A percentile compares a stretch with the other conserved stretches of the same genome.
phyloP scores from a whole-genome alignment of 768 basidiomycete species.

The Psilocybe cyanescens region DNA sequence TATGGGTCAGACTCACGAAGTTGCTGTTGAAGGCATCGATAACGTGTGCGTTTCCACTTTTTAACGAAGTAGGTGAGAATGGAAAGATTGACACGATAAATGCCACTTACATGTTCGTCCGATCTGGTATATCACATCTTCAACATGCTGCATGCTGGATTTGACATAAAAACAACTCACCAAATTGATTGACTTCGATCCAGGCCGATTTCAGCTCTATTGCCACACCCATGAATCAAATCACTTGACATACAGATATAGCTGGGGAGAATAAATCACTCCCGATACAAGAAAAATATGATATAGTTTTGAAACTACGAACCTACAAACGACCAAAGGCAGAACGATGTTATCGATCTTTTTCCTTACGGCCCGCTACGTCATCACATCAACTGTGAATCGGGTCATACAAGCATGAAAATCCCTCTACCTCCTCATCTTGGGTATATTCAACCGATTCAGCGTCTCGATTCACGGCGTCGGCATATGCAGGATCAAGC shows the following conservation, averaged over 20 bases:
- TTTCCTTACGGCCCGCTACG: slow-evolving; percentile 43
- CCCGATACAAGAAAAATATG: not conserved
- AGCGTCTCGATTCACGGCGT: slow-evolving; percentile 56
- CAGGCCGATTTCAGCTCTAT: not conserved
- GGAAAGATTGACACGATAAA: not conserved
- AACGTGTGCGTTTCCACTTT: slow-evolving; percentile 60
- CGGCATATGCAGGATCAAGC: slow-evolving; percentile 47
- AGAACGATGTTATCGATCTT: slow-evolving; percentile 59
- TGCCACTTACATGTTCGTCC: slow-evolving; percentile 54
- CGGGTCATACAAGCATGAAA: not conserved
- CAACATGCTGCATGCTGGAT: not conserved
- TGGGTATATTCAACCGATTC: slow-evolving; percentile 48
- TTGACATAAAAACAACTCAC: slow-evolving; percentile 26
- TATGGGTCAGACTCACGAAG: slow-evolving; percentile 38
- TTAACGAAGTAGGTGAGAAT: slow-evolving; percentile 3
- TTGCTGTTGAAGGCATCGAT: slow-evolving; percentile 55
- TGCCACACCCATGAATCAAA: slow-evolving; percentile 16
- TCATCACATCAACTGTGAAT: not conserved
- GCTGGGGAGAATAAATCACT: slow-evolving; percentile 24
- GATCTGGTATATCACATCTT: slow-evolving; percentile 36
- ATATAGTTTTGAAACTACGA: slow-evolving; percentile 9
- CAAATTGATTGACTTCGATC: slow-evolving; percentile 46
- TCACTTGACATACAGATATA: slow-evolving; percentile 46
- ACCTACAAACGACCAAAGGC: slow-evolving; percentile 55
- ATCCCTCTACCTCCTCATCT: slow-evolving; percentile 48